Conservation (phyloP, 306 rosid genomes). For the Cicer cuneatum region DNA sequence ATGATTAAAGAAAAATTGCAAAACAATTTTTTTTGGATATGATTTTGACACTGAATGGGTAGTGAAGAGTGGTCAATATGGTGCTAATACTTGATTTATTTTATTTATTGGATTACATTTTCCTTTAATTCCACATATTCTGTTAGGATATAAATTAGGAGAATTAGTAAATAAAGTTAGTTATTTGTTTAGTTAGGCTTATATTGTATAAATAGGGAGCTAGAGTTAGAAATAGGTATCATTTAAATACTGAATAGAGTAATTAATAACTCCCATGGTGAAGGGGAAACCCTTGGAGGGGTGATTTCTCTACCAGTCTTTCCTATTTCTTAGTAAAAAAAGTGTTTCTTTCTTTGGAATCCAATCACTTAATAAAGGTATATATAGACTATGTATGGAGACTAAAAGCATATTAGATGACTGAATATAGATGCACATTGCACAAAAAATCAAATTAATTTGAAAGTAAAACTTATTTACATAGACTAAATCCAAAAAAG, state of each 20-base stretch:
- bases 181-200: no score
- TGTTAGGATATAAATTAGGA: no score
- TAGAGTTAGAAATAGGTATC: no score
- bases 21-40: not conserved
- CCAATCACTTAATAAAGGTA: slow-evolving; percentile 17
- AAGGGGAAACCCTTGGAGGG: no score
- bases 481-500: slow-evolving; percentile 22
- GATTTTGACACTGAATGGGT: not conserved
- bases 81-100: not conserved
- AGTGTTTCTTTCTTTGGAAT: no score
- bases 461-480: slow-evolving; percentile 27
- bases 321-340: no score
- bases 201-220: no score
- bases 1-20: not conserved
- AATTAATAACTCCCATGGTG: no score
- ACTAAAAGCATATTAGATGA: slow-evolving; percentile 14
- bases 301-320: no score
- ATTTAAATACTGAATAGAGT: no score
- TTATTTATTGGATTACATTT: slow-evolving; percentile 11
- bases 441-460: slow-evolving; percentile 27
- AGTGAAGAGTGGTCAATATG: slow-evolving; percentile 10
- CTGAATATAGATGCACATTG: not conserved
- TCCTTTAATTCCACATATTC: slow-evolving; percentile 5
- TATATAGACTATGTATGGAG: not conserved
- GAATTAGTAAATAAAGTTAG: no score